Evolutionary conservation across 192 early-diverging fungal species (phyloP).

Genomic region (Thoreauomyces humboldtii): DNA sequence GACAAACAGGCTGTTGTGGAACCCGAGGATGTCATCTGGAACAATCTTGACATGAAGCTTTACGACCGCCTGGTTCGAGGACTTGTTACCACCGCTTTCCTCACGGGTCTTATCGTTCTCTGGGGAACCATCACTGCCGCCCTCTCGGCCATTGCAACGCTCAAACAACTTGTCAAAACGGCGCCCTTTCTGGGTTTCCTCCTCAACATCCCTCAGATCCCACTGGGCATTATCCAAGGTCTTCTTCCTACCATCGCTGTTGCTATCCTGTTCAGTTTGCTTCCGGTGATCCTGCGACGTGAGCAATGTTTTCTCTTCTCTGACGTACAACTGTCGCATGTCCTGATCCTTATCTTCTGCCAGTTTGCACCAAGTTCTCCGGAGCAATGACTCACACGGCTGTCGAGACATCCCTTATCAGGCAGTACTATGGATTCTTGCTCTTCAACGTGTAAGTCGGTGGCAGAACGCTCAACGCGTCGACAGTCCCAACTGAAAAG

Average conservation of each 20-base stretch:
- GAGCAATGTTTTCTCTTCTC: constrained; percentile 23
- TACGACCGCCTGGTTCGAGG: constrained; percentile 52
- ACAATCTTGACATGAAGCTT: constrained; percentile 61
- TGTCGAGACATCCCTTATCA: constrained; percentile 59
- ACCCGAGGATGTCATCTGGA: constrained; percentile 74
- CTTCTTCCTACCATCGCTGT: constrained; percentile 68
- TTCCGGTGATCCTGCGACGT: constrained; percentile 64
- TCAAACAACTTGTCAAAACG: constrained; percentile 11
- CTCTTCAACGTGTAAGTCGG: constrained; percentile 49
- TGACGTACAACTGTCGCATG: not conserved
- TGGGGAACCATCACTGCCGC: constrained; percentile 48
- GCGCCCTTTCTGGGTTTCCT: constrained; percentile 15
- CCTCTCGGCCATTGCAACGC: constrained; percentile 18
- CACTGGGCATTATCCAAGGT: constrained; percentile 65
- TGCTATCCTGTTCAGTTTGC: constrained; percentile 60
- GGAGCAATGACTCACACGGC: constrained; percentile 31
- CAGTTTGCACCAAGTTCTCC: constrained; percentile 19
- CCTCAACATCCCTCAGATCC: constrained; percentile 5
- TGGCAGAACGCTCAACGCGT: not conserved
- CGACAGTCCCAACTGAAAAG: constrained; percentile 61
- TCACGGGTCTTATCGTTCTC: constrained; percentile 39
- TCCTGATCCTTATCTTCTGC: not conserved
- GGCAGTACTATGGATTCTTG: constrained; percentile 75
- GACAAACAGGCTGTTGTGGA: constrained; percentile 64
- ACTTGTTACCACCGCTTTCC: constrained; percentile 45